Evolutionary conservation across 352 stramenopile genomes (phyloP).

Genomic region (Globisporangium lucens): DNA sequence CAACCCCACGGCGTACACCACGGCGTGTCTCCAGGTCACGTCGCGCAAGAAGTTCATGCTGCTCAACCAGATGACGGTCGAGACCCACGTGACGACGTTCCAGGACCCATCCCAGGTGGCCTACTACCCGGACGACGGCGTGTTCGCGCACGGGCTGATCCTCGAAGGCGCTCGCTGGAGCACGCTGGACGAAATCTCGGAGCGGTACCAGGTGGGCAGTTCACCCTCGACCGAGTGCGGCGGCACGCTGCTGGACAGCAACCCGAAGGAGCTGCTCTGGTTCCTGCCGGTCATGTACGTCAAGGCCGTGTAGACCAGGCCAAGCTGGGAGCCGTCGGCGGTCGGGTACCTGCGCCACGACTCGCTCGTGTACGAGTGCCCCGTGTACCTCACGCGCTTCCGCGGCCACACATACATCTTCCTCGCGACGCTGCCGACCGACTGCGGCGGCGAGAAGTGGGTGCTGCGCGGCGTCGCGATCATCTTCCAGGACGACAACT

Average conservation of each 20-base stretch:
- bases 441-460: constrained; percentile 92
- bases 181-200: constrained; percentile 85
- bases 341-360: constrained; percentile 95
- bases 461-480: constrained; percentile 92
- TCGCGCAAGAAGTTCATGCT: constrained; percentile 90
- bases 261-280: constrained; percentile 95
- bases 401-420: constrained; percentile 96
- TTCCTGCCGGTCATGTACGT: constrained; percentile 94
- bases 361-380: constrained; percentile 93
- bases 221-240: constrained; percentile 83
- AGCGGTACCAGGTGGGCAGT: constrained; percentile 82
- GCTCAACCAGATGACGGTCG: constrained; percentile 95
- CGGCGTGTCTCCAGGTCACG: constrained; percentile 94
- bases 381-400: constrained; percentile 97
- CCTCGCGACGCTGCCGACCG: constrained; percentile 92
- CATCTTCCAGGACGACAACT: constrained; percentile 95
- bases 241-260: constrained; percentile 91
- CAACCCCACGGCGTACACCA: constrained; percentile 95
- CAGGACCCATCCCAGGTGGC: constrained; percentile 79
- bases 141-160: constrained; percentile 95
- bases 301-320: constrained; percentile 93
- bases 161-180: constrained; percentile 95
- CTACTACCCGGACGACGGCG: constrained; percentile 88
- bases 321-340: constrained; percentile 92
- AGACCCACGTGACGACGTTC: constrained; percentile 95